Base-by-base conservation (phyloP, 2,329 filamentous ascomycete genomes). In the Colletotrichum lentis region DNA sequence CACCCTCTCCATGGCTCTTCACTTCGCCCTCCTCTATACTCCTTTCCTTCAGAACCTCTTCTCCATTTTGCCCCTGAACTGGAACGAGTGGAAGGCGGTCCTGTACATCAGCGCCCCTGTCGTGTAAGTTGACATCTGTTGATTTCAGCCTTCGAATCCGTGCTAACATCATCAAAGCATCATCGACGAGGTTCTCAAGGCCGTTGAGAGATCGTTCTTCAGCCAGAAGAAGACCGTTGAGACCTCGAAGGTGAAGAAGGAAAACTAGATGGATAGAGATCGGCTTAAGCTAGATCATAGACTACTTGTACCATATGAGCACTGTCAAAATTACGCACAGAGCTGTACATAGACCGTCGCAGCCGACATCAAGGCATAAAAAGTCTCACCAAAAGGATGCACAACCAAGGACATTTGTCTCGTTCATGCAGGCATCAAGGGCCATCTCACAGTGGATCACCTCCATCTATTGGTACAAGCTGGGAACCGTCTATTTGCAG, bases 1-100 rank as follows among this genome's bases (percentile, higher is more conserved):
- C 76, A 85, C 87, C 12, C 83, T 99, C 71, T 97, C 93, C 46
- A 99, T 99, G 96, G 89, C 88, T 1, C 86, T 99, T 64, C 96
- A 99, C 84, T 97, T 98, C 79, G 92, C 90, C 27, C 90, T 99
- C 57, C 86, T 99, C 44, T 99, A 99, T 81, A 91, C 90, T 2
- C 96, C 96, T 0, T 88, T 97, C 81, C 81, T 99, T 67, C 95
- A 97, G 81, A 84, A 83, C 8, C 82, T 99, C 67, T 99, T 99
- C 83, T 92, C 92, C 44, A 98, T 99, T 72, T 81, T 97, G 71
- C 94, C 96, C 11, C 81, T 99, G 72, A 91, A 95, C 76, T 88
- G 86, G 87, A 84, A 82, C 22, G 96, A 99, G 81, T 99, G 96
- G 96, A 89, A 93, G 81, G 94, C 96, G 20, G 96, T 99, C 54